Base-by-base conservation (phyloP, 495 filamentous ascomycete genomes). In the Penicillium canescens region DNA sequence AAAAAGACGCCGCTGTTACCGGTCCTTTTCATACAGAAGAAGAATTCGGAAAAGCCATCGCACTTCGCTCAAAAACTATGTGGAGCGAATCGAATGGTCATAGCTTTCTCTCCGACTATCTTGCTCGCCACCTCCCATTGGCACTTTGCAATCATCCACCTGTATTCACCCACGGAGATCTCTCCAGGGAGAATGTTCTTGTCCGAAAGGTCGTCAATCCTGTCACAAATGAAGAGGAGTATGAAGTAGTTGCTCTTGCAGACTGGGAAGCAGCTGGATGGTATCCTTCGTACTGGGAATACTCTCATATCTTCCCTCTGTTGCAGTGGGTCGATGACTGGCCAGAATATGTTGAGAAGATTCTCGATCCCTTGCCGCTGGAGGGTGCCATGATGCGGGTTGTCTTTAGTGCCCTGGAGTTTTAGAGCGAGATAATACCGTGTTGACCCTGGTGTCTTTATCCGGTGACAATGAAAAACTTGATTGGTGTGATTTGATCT, bases 251-350 rank as follows among this genome's bases (percentile, higher is more conserved):
- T 54, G 75, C 69, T 42, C 65, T 81, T 60, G 57, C 80, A 45
- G 75, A 79, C 59, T 78, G 78, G 78, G 78, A 77, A 61, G 52
- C 66, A 12, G 59, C 74, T 37, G 76, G 77, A 31, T 81, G 71
- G 71, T 78, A 73, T 68, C 72, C 76, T 50, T 60, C 65, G 21
- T 75, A 80, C 62, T 79, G 75, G 78, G 78, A 80, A 57, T 79
- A 71, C 55, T 55, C 70, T 14, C 68, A 71, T 63, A 59, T 64
- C 16, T 52, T 59, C 35, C 52, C 55, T 9, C 24, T 65, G 1
- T 56, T 65, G 26, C 57, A 61, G 45, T 65, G 55, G 57, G 33
- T 55, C 55, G 59, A 62, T 38, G 59, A 66, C 49, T 66, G 59
- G 59, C 57, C 63, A 35, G 54, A 3, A 47, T 54, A 55, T 56